Evolutionary conservation across 2,329 filamentous ascomycete species (phyloP), one percentile per base, ranked within the genome.

Genomic region (Epichloe brachyelytri): DNA sequence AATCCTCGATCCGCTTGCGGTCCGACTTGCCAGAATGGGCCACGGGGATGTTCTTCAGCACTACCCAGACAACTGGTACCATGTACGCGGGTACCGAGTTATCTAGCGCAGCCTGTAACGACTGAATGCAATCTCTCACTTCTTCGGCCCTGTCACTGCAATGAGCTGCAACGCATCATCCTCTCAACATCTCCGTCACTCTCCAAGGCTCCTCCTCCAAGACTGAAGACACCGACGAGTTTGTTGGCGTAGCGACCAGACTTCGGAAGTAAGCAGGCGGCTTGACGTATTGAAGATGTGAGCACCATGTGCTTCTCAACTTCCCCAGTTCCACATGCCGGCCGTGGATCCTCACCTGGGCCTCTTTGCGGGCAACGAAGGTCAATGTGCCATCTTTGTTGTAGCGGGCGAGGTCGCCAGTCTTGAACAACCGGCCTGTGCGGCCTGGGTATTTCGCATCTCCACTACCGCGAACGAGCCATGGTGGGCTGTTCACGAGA

Each of bases 261-360:
- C 20, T 49, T 46, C 2, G 51, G 48, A 40, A 47, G 30, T 15
- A 45, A 14, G 20, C 51, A 50, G 38, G 26, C 20, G 34, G 48
- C 48, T 20, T 48, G 45, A 30, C 30, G 39, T 45, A 50, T 41
- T 11, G 20, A 36, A 20, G 50, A 15, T 17, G 17, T 7, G 4
- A 36, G 17, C n/a, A 34, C n/a, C 46, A 58, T 48, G 36, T 53
- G 48, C 15, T 54, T 45, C 49, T 60, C 58, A 15, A 59, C 48
- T 15, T 57, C 58, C 47, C 54, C 11, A 75, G 63, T 62, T 75
- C 80, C 50, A 77, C 66, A 48, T 76, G 62, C 50, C 71, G 78
- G 43, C 80, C 80, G 30, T 71, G 68, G 15, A 80, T 60, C 59
- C 80, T 81, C 46, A 80, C 69, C 59, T 80, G 77, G 1, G 67